phyloP scores from a whole-genome alignment of 2,329 filamentous ascomycete genomes.

The Apiospora malaysiana region DNA sequence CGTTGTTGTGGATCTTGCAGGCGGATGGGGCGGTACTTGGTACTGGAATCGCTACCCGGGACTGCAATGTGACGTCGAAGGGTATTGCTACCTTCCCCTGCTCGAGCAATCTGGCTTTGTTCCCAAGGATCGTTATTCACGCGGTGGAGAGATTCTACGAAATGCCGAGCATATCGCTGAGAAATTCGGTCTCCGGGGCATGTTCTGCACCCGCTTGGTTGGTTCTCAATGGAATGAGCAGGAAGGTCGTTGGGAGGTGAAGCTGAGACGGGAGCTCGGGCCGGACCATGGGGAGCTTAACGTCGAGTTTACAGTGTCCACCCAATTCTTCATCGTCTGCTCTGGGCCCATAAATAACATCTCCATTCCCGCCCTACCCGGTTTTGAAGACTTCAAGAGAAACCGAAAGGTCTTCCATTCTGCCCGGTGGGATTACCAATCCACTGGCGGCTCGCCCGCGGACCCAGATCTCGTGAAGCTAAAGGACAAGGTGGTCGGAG shows the following conservation, averaged over 20 bases:
- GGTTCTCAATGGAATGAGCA: background rate
- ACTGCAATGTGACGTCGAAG: slow-evolving; percentile 63
- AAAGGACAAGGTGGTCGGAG: slow-evolving; percentile 47
- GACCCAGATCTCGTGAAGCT: slow-evolving; percentile 50
- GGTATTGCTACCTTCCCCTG: slow-evolving; percentile 64
- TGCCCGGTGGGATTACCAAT: slow-evolving; percentile 51
- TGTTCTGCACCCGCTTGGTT: background rate
- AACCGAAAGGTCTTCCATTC: slow-evolving; percentile 47
- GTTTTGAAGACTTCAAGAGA: slow-evolving; percentile 38
- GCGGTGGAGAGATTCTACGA: slow-evolving; percentile 48
- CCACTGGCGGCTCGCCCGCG: slow-evolving; percentile 47
- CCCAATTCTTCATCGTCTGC: background rate
- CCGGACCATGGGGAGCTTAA: background rate
- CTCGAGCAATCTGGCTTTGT: slow-evolving; percentile 66
- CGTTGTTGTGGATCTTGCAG: too few species aligned
- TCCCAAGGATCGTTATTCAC: slow-evolving; percentile 52
- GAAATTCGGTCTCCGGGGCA: background rate
- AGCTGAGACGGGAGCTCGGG: background rate
- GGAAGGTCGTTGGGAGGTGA: background rate
- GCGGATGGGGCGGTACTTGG: too few species aligned
- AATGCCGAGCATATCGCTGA: slow-evolving; percentile 51
- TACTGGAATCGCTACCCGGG: slow-evolving; percentile 40
- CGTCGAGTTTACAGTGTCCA: background rate
- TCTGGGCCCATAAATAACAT: slow-evolving; percentile 29
- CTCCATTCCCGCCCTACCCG: slow-evolving; percentile 48